Evolutionary conservation across 768 basidiomycete genomes (phyloP), one percentile per base, ranked within the genome.

Genomic region (Naganishia vaughanmartiniae): DNA sequence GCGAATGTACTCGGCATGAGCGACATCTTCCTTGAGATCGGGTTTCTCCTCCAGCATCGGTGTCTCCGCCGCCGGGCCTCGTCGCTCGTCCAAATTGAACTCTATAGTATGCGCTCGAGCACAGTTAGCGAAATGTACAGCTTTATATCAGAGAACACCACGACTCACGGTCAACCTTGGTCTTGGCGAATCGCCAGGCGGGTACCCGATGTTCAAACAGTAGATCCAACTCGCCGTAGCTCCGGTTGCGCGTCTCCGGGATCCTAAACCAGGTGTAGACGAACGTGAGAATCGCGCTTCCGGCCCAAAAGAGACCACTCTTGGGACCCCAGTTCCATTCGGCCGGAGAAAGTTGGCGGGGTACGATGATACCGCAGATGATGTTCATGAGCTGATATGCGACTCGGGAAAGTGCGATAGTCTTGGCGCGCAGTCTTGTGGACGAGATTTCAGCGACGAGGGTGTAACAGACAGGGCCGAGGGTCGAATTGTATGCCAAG

Each of bases 221-320:
- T 34, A 83, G 54, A 72, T 83, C 82, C 60, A 84, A 74, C 71
- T 84, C 83, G 28, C 79, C 78, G 68, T 78, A 80, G 0, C 66
- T 63, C 45, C 69, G 46, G 51, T 54, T 36, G 4, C 58, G 58
- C 14, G 78, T 74, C 67, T 77, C 77, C 21, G 77, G 77, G 6
- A 76, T 66, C 31, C 76, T 72, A 60, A 78, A 74, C 70, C 48
- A 54, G 14, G 31, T 53, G 66, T 72, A 69, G 54, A 34, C 39
- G 2, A 71, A 28, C 39, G 69, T 53, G 30, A 54, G 56, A 3
- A 55, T 36, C 12, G 67, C 55, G 26, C 54, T 57, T 3, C 74
- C 71, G 5, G 54, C 75, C 75, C 77, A 81, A 74, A 79, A 79
- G 57, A 78, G 65, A 60, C 76, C 80, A 14, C 73, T 74, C 63